Conservation (phyloP, 1,139 yeast species). For the Diutina catenulata region DNA sequence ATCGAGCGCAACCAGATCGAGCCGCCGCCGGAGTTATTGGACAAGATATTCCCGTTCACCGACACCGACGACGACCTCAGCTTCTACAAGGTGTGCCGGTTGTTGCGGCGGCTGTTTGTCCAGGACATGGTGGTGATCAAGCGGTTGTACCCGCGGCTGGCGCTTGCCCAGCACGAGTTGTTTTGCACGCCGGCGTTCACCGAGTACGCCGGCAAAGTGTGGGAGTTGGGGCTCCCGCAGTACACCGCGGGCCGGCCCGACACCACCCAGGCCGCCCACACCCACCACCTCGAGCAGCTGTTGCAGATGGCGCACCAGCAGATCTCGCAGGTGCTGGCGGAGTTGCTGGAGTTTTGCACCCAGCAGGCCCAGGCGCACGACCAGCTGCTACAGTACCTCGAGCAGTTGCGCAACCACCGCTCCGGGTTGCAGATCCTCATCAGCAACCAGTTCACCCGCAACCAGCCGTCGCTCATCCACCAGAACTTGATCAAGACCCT, state of each 20-base stretch:
- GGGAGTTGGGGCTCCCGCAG: not conserved
- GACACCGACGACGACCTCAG: constrained; percentile 7
- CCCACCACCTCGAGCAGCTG: not conserved
- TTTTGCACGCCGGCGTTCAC: constrained; percentile 16
- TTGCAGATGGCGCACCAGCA: not conserved
- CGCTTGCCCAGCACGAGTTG: constrained; percentile 18
- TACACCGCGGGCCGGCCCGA: not conserved
- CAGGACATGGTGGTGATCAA: constrained; percentile 25
- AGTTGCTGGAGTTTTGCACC: not conserved
- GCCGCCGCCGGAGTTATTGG: constrained; percentile 18
- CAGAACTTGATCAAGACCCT: not conserved
- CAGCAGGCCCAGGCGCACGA: not conserved
- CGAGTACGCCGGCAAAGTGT: constrained; percentile 12
- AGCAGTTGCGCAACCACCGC: not conserved
- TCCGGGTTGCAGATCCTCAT: not conserved
- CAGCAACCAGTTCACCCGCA: not conserved
- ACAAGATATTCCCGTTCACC: constrained; percentile 21
- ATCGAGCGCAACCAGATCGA: constrained; percentile 15
- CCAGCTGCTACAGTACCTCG: not conserved
- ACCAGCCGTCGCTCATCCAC: not conserved
- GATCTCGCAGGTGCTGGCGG: not conserved
- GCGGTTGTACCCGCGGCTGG: constrained; percentile 16
- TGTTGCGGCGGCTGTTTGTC: constrained; percentile 16
- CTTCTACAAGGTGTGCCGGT: constrained; percentile 8
- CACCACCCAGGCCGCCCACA: no score